A percentile compares a stretch with the other conserved stretches of the same genome.
phyloP scores from a whole-genome alignment of 495 filamentous ascomycete genomes.

The Lophium mytilinum region DNA sequence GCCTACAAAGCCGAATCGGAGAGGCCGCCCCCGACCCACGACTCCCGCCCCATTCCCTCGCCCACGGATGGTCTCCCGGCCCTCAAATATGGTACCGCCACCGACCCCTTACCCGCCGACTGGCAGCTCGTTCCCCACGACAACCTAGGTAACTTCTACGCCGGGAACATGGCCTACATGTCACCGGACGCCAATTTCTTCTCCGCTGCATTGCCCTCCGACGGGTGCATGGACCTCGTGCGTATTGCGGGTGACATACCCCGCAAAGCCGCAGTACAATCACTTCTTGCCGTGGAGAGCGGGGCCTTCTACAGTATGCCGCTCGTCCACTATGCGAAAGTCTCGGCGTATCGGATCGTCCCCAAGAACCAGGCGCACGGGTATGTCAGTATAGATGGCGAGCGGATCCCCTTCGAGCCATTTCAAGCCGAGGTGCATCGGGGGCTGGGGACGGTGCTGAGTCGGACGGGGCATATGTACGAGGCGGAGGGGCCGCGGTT shows the following conservation, averaged over 20 bases:
- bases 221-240: slow-evolving; percentile 80
- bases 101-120: slow-evolving; percentile 62
- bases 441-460: slow-evolving; percentile 76
- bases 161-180: slow-evolving; percentile 93
- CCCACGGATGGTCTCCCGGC: slow-evolving; percentile 49
- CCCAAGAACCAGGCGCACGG: slow-evolving; percentile 60
- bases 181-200: slow-evolving; percentile 83
- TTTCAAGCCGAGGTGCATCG: slow-evolving; percentile 87
- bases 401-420: slow-evolving; percentile 72
- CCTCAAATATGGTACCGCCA: slow-evolving; percentile 69
- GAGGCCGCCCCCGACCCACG: slow-evolving; percentile 20
- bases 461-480: slow-evolving; percentile 60
- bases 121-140: slow-evolving; percentile 67
- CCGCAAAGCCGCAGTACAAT: slow-evolving; percentile 51
- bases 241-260: slow-evolving; percentile 69
- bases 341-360: slow-evolving; percentile 71
- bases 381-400: slow-evolving; percentile 92
- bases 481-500: slow-evolving; percentile 44
- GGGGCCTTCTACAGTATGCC: slow-evolving; percentile 70
- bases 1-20: slow-evolving; percentile 54
- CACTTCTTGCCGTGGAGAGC: slow-evolving; percentile 61
- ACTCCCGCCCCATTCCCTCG: slow-evolving; percentile 7
- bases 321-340: slow-evolving; percentile 71
- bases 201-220: slow-evolving; percentile 70
- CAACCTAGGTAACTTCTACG: slow-evolving; percentile 85